Evolutionary conservation across 495 filamentous ascomycete species (phyloP), one percentile per base, ranked within the genome.

Genomic region (Entonaema liquescens): DNA sequence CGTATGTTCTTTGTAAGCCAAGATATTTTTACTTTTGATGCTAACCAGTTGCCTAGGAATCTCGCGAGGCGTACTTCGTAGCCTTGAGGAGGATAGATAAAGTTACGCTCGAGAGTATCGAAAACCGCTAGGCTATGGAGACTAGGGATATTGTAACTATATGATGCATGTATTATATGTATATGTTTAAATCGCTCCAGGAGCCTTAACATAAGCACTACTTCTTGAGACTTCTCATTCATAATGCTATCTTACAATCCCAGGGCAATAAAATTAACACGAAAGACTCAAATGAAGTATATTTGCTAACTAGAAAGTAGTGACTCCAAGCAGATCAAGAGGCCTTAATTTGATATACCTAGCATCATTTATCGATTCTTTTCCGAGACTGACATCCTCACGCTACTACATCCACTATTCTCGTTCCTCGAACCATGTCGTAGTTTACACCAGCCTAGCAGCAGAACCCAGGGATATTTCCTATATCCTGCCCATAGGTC

Each of bases 21-120:
- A 13, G 23, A 1, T 26, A 12, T 44, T 0, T 3, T 53, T 28
- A n/a, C 15, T 29, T 6, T 44, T 13, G 9, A 19, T 28, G 28
- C 50, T 72, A 49, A 72, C 19, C 56, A n/a, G 9, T 33, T 57
- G 33, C 15, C 26, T 72, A 98, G 95, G 94, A 97, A 84, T 98
- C 94, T 2, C 91, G 87, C 77, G 95, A 99, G 79, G 83, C 87
- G 2, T 99, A 90, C 73, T 97, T 98, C 71, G 89, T 98, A 36
- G 93, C 90, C 5, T 73, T 95, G 59, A 78, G 82, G 52, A 87
- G 91, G 61, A 90, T 85, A 71, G 68, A 71, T 2, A 78, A 78
- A 4, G 83, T 83, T 2, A 82, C 75, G 2, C 29, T 79, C 25
- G 33, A 17, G 5, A 25, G 8, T 44, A 23, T 47, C 42, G 42